A percentile compares a stretch with the other conserved stretches of the same genome.
These are phyloP conservation scores for Colletotrichum sp. DNA, from an alignment of 2,329 filamentous ascomycete species.

Conservation along the genomic window DNA sequence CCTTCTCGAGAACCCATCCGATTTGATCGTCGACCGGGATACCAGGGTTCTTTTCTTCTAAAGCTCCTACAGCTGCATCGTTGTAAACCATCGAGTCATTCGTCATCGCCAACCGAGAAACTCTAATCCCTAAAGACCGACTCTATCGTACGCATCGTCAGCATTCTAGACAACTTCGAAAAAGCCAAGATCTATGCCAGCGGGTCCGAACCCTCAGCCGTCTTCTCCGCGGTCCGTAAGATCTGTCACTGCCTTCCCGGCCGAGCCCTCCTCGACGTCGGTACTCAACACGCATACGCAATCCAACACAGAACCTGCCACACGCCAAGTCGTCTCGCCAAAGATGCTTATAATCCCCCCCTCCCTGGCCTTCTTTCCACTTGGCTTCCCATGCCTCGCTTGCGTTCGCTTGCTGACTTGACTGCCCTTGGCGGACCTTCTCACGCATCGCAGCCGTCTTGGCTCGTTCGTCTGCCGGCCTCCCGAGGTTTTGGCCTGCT, in stretches of 20 bases:
- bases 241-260: not conserved
- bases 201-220: not conserved
- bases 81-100: not conserved
- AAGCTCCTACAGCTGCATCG: not conserved
- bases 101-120: not conserved
- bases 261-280: not conserved
- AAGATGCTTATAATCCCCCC: not conserved
- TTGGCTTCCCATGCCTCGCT: not conserved
- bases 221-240: not conserved
- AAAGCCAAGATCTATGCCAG: not conserved
- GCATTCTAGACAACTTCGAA: not conserved
- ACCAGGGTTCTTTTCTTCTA: not conserved
- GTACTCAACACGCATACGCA: not conserved
- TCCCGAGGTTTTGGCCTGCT: not conserved
- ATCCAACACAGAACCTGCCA: not conserved
- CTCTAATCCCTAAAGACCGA: not conserved
- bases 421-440: not conserved
- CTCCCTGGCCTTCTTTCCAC: not conserved
- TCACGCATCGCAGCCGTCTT: not conserved
- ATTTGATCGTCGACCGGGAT: not conserved
- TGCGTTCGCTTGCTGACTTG: not conserved
- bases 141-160: not conserved
- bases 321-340: not conserved
- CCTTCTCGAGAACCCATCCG: not conserved
- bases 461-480: not conserved